phyloP scores from a whole-genome alignment of 2,329 filamentous ascomycete genomes.

The Botryotinia convoluta region DNA sequence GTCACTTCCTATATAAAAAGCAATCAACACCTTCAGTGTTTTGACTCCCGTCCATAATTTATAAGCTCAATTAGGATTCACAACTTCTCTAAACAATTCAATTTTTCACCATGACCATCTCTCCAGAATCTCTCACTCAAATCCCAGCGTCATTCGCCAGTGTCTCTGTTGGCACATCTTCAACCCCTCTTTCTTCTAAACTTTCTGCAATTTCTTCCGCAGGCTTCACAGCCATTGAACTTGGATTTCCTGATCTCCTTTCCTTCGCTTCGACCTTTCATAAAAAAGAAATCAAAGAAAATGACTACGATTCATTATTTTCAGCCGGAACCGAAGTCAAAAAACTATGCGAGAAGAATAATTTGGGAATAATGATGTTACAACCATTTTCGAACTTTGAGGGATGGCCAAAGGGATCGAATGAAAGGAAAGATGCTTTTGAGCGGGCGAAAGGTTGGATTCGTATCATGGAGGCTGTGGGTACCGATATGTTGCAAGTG shows the following conservation, averaged over 20 bases:
- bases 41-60: neutral
- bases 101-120: conserved; percentile 9
- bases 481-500: conserved; percentile 69
- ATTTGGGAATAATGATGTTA: conserved; percentile 64
- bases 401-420: conserved; percentile 61
- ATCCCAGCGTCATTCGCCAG: conserved; percentile 54
- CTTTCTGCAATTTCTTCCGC: conserved; percentile 60
- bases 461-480: conserved; percentile 64
- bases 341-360: conserved; percentile 51
- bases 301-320: conserved; percentile 59
- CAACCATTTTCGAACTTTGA: conserved; percentile 78
- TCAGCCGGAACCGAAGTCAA: conserved; percentile 54
- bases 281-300: conserved; percentile 49
- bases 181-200: conserved; percentile 56
- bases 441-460: conserved; percentile 64
- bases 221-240: conserved; percentile 68
- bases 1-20: conserved; percentile 7
- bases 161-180: conserved; percentile 51
- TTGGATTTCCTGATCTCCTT: conserved; percentile 71
- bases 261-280: conserved; percentile 56
- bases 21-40: neutral
- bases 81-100: neutral
- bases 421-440: conserved; percentile 61
- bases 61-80: neutral
- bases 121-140: conserved; percentile 24